Evolutionary conservation across 2,329 filamentous ascomycete species (phyloP), one percentile per base, ranked within the genome.

Genomic region (Coleophoma crateriformis): DNA sequence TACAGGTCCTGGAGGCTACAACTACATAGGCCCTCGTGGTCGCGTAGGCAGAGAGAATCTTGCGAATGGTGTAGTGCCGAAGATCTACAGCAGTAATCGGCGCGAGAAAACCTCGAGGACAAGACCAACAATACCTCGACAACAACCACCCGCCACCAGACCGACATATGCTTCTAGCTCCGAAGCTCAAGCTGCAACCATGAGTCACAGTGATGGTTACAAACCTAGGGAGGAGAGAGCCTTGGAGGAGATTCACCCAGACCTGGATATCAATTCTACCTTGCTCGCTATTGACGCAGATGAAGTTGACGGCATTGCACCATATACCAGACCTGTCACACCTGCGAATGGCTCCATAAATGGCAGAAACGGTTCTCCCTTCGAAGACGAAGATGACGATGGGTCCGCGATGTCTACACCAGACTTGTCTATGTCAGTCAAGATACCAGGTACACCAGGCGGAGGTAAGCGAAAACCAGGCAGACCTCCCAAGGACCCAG

Each of bases 191-290:
- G 90, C 90, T 27, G 89, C 91, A 46, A 90, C 88, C 4, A 87
- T 94, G 51, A 88, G 90, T 58, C 90, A 96, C 64, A 91, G 84
- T 61, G 94, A 97, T 72, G 91, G 92, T 46, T 97, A 97, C 71
- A 99, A 99, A 67, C 94, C 94, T 33, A 81, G 94, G 63, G 94
- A 99, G 70, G 94, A 99, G 72, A 84, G 92, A 54, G 89, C 90
- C 47, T 99, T 92, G 90, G 91, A 96, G 63, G 94, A 99, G 66
- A 97, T 97, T 57, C 94, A 99, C 68, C 90, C 90, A 0, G 89
- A 96, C 61, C 80, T 99, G 47, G 91, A 97, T 70, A 90, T 96
- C 45, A 90, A 96, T 50, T 79, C 79, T 12, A 81, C 80, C 4
- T 86, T 96, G 56, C 82, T 86, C 58, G 76, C 96, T 3, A 91